These are phyloP conservation scores for Acanthamoeba lenticulata DNA, from an alignment of 208 protist genomes.

Conservation along the genomic window DNA sequence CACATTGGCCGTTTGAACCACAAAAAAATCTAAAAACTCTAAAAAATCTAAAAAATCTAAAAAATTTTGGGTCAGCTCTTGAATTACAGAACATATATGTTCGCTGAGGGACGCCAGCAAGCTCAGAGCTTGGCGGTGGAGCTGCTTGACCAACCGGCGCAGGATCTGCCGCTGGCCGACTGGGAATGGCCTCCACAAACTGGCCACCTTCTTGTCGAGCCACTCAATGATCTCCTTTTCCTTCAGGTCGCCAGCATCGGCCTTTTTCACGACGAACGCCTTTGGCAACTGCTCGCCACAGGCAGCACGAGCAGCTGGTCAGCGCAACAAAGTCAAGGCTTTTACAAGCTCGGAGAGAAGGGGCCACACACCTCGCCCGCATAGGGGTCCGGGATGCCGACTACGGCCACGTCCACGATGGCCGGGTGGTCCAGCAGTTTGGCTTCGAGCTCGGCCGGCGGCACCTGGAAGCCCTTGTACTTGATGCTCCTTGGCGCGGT, in stretches of 20 bases:
- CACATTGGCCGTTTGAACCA: no score
- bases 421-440: background rate
- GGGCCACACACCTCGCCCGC: conserved; percentile 49
- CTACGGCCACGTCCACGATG: background rate
- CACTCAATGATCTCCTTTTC: background rate
- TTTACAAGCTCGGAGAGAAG: no score
- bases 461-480: conserved; percentile 48
- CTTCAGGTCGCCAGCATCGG: background rate
- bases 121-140: no score
- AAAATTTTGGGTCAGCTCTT: no score
- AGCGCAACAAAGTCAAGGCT: no score
- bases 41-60: no score
- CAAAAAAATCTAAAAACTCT: no score
- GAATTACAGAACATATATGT: no score
- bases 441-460: conserved; percentile 53
- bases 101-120: no score
- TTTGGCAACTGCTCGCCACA: no score
- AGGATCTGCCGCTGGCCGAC: conserved; percentile 27
- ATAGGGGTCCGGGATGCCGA: background rate
- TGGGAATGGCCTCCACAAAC: conserved; percentile 39
- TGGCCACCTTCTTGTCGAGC: background rate
- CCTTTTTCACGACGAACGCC: background rate
- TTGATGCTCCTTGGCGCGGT: conserved; percentile 37
- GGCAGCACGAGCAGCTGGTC: no score
- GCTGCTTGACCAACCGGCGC: no score